These are phyloP conservation scores for Phytophthora macrochlamydospora DNA, from an alignment of 352 stramenopile species.

Conservation along the genomic window DNA sequence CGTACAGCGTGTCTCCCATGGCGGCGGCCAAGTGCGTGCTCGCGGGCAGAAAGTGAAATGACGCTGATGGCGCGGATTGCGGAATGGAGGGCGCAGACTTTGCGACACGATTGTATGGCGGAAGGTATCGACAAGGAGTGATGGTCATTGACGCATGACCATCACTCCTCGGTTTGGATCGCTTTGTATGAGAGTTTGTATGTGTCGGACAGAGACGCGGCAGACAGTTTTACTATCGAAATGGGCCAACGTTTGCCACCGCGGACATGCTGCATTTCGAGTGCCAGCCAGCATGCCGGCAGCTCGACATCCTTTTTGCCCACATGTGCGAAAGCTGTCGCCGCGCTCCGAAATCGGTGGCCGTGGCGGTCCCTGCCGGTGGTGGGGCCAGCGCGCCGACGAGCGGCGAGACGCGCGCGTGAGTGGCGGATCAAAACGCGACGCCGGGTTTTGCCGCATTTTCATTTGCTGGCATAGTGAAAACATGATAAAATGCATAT, in stretches of 20 bases:
- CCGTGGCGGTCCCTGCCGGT: too few relatives aligned
- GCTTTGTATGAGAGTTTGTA: not conserved
- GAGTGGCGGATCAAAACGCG: too few relatives aligned
- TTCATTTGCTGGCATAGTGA: too few relatives aligned
- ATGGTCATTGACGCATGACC: too few relatives aligned
- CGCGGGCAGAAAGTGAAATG: slow-evolving; percentile 7
- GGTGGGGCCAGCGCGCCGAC: too few relatives aligned
- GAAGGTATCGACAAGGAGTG: not conserved
- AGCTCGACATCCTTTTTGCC: not conserved
- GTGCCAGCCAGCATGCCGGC: too few relatives aligned
- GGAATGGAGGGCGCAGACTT: not conserved
- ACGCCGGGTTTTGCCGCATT: too few relatives aligned
- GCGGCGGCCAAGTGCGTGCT: not conserved
- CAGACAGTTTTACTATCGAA: not conserved
- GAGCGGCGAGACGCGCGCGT: too few relatives aligned
- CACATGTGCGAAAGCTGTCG: too few relatives aligned
- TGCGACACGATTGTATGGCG: not conserved
- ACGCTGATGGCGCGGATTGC: not conserved
- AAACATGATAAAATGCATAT: too few relatives aligned
- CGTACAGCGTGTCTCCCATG: slow-evolving; percentile 63
- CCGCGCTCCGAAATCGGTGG: too few relatives aligned
- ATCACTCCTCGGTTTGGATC: too few relatives aligned
- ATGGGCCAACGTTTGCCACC: not conserved
- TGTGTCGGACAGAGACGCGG: not conserved
- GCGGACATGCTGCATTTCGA: not conserved